phyloP scores from a whole-genome alignment of 306 rosid genomes.

The Cyamopsis tetragonoloba region DNA sequence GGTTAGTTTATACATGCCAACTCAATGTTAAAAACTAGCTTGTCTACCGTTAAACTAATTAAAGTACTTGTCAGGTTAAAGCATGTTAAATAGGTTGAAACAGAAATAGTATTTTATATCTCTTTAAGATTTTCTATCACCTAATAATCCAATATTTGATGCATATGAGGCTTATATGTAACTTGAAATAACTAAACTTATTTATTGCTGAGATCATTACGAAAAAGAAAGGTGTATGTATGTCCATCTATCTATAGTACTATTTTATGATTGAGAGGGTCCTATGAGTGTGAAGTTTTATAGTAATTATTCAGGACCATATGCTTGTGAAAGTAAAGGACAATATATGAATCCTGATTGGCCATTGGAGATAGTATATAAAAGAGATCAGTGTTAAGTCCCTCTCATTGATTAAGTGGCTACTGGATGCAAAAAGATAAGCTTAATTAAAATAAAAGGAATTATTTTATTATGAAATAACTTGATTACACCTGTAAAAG shows the following conservation, averaged over 20 bases:
- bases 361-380: conserved; percentile 4
- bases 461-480: no score
- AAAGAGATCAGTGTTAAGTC: conserved; percentile 13
- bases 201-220: not conserved
- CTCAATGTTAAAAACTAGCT: not conserved
- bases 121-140: not conserved
- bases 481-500: no score
- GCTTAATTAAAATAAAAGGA: no score
- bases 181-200: not conserved
- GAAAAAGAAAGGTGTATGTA: conserved; percentile 5
- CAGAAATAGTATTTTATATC: not conserved
- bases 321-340: conserved; percentile 14
- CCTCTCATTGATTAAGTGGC: conserved; percentile 19
- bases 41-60: no score
- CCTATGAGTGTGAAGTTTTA: conserved; percentile 21
- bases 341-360: conserved; percentile 22
- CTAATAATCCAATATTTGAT: not conserved
- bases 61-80: no score
- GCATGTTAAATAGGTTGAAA: not conserved
- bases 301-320: conserved; percentile 10
- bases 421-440: no score
- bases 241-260: not conserved
- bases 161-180: not conserved
- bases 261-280: conserved; percentile 18
- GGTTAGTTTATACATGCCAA: not conserved